Base-by-base conservation (phyloP, 2,329 filamentous ascomycete genomes). In the Verticillium albo-atrum region DNA sequence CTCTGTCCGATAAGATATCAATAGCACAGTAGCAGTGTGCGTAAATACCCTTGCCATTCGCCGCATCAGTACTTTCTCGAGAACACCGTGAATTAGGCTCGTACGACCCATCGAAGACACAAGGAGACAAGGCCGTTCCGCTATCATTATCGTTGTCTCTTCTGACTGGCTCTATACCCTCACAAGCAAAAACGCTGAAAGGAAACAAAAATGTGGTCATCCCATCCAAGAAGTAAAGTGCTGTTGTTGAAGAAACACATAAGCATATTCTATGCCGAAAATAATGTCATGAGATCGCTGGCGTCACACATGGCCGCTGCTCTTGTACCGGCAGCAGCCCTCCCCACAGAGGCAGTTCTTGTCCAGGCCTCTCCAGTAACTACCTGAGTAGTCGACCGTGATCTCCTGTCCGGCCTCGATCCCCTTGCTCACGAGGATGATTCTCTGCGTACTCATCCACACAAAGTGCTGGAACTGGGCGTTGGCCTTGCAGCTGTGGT, bases 401-500 rank as follows among this genome's bases (percentile, higher is more conserved):
- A 86, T 75, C 67, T 86, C 83, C 6, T 72, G 71, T 0, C 80
- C 82, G 3, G 82, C 78, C 34, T 77, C 72, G 15, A 85, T 77
- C 1, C 82, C 82, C 60, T 82, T 81, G 56, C 79, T 82, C 6
- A 86, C 82, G 4, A 86, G 71, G 23, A 86, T 72, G 14, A 85
- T 79, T 14, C 81, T 72, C 68, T 86, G 81, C 4, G 75, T 78
- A 25, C 82, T 79, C 20, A 82, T 65, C 82, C 83, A 85, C n/a
- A 75, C 75, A 66, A 86, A 85, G 10, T 76, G 75, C 63, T 84
- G 77, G 53, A 82, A 84, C 65, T 84, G 82, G 57, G 79, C 78
- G 62, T 86, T 86, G 2, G 82, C 78, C 17, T 79, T 77, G 67
- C 82, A 86, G 52, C 81, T 84, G 65, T 86, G 82, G 66, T 85